Base-by-base conservation (phyloP, 768 basidiomycete species). In the Boletus speciosus region DNA sequence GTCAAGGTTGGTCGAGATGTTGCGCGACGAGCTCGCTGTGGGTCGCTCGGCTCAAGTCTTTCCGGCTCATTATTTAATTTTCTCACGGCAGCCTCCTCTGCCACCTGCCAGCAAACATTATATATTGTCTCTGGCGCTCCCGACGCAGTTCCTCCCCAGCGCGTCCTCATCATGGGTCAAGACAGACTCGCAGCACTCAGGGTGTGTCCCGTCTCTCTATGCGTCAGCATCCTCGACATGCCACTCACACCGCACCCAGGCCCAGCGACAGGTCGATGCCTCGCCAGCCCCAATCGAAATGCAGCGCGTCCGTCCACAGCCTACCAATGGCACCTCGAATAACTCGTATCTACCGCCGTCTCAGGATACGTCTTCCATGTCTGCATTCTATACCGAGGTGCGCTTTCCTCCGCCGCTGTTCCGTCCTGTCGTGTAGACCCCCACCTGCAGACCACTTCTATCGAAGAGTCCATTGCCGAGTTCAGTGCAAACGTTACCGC, bases 151-250 rank as follows among this genome's bases (percentile, higher is more conserved):
- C 15, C 47, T 12, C 47, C 16, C 27, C 47, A 47, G 16, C 35
- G 25, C 16, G 27, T 21, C 44, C n/a, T 50, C 42, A 44, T 29
- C 61, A 84, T 92, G 81, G 90, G 61, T 25, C 61, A 58, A 11
- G 68, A 95, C 81, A 82, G 93, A 80, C 83, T 95, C 59, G 91
- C 89, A 64, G 89, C 87, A 55, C 82, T 88, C 79, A 82, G 89
- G 74, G 89, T 88, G 57, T 44, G 81, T 63, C 82, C 66, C 80
- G 79, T 47, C 63, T 47, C 63, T 80, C 78, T 9, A 19, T 19
- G 5, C n/a, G 9, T 14, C 15, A 4, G 6, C 34, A 7, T 16
- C 36, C 78, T 80, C 61, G 78, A 83, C 85, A 10, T 8, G 4
- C 79, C 41, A 4, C 35, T 52, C 35, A 62, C 52, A n/a, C 10